Base-by-base conservation (phyloP, 257 asterid genomes). In the Nicotiana tomentosiformis region DNA sequence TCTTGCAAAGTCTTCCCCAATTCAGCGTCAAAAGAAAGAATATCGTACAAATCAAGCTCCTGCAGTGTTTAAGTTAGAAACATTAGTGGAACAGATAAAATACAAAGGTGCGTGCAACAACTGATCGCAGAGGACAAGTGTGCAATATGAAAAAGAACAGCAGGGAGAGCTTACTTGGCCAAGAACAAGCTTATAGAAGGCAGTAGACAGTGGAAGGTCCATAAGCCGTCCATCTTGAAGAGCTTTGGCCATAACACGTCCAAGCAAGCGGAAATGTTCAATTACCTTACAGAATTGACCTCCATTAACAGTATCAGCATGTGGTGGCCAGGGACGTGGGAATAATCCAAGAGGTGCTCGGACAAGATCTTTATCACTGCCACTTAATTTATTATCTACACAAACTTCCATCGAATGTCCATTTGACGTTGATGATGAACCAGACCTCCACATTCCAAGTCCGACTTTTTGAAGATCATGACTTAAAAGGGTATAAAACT, bases 141-240 rank as follows among this genome's bases (percentile, higher is more conserved):
- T 72, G 61, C 60, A 72, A 23, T 72, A 58, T 58, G 65, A 62
- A 8, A 72, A 83, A 30, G 66, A 78, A 65, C 10, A 30, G 16
- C 51, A 46, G 37, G 60, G 60, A 51, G 30, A 65, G 72, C 97
- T 80, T 90, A 96, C 99, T 57, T 91, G 97, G 82, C 96, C 94
- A 77, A 94, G 98, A 60, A 90, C 85, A 69, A 96, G 97, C 87
- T 91, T 96, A 88, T 92, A 90, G 82, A 96, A 96, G 58, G 98
- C 96, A 85, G 83, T 82, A 55, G 99, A 94, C 77, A 96, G 86
- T 20, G 99, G 97, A 85, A 96, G 80, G 91, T 96, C 99, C 89
- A 96, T 88, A 77, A 96, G 98, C 86, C 99, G 91, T 83, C 98
- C 98, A 83, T 96, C 99, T 83, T 96, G 99, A 83, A 96, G 98